phyloP scores from a whole-genome alignment of 495 filamentous ascomycete genomes.

The Gamarada debralockiae region DNA sequence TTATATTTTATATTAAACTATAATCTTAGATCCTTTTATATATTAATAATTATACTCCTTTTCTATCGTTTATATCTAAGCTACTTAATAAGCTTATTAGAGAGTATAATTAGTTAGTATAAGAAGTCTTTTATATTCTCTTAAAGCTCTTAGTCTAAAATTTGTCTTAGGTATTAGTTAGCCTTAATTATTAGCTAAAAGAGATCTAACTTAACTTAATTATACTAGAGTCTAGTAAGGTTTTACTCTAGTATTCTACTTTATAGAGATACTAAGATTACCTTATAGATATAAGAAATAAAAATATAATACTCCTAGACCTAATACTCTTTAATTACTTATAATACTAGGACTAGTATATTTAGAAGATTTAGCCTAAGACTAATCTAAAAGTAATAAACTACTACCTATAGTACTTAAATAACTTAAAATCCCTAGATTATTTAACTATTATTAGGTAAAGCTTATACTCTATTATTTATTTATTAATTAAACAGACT shows the following conservation, averaged over 20 bases:
- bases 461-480: neutral
- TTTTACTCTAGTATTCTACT: neutral
- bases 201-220: neutral
- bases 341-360: neutral
- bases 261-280: neutral
- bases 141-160: neutral
- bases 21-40: neutral
- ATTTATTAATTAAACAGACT: neutral
- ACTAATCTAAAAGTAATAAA: neutral
- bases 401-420: neutral
- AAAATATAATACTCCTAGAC: too few species aligned
- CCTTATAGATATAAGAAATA: neutral
- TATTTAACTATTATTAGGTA: neutral
- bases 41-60: neutral
- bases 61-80: neutral
- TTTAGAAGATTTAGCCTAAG: neutral
- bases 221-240: neutral
- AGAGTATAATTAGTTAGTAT: neutral
- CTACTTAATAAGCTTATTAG: too few species aligned
- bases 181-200: neutral
- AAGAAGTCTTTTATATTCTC: neutral
- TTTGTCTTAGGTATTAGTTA: neutral
- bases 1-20: neutral
- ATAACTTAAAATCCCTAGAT: neutral
- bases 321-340: neutral